Conservation (phyloP, 2,329 filamentous ascomycete species). For the Penicillium griseofulvum region DNA sequence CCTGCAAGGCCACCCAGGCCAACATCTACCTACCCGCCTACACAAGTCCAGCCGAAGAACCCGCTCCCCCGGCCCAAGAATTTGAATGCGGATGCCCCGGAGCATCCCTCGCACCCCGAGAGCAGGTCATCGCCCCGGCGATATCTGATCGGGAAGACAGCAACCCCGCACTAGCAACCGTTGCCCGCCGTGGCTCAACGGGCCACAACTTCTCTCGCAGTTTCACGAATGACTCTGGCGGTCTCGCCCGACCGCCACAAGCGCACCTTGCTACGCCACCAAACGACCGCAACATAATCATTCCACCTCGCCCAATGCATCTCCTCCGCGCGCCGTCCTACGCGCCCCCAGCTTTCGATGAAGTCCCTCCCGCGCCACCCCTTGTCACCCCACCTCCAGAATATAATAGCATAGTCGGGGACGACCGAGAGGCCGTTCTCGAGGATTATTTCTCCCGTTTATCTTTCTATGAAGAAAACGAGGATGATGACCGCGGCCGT, state of each 20-base stretch:
- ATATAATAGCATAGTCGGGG: conserved; percentile 76
- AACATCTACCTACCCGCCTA: conserved; percentile 86
- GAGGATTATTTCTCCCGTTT: conserved; percentile 85
- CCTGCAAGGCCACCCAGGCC: conserved; percentile 86
- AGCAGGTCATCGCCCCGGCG: conserved; percentile 18
- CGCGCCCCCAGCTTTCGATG: conserved; percentile 83
- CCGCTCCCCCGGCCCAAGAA: conserved; percentile 53
- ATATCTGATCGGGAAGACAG: conserved; percentile 32
- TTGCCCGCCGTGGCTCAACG: conserved; percentile 19
- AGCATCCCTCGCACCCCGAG: conserved; percentile 49
- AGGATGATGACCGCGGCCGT: conserved; percentile 50
- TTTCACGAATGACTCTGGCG: conserved; percentile 41
- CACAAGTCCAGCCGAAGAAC: conserved; percentile 54
- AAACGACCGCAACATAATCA: conserved; percentile 43
- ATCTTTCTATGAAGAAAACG: conserved; percentile 63
- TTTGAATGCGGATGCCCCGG: conserved; percentile 67
- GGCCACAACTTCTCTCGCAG: conserved; percentile 31
- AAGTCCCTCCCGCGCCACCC: conserved; percentile 71
- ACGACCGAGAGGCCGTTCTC: conserved; percentile 63
- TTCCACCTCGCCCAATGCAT: conserved; percentile 70
- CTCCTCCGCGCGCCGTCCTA: conserved; percentile 79
- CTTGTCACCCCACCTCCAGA: conserved; percentile 78
- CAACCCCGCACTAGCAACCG: conserved; percentile 17
- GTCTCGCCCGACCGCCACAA: conserved; percentile 47
- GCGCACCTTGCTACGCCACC: conserved; percentile 51